phyloP scores from a whole-genome alignment of 441 rosid genomes.

The Euphorbia celastroides region DNA sequence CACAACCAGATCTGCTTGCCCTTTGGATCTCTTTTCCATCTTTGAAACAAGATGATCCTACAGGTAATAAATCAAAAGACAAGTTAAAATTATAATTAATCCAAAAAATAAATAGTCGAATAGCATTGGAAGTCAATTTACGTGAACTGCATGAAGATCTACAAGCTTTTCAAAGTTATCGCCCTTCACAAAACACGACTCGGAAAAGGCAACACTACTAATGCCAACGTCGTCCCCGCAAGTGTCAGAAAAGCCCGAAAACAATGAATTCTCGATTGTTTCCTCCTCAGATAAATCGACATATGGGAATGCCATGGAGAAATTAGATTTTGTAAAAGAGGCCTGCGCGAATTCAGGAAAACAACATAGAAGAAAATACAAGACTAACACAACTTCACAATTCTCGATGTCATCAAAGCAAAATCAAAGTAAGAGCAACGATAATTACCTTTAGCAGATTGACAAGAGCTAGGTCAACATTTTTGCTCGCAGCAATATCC shows the following conservation, averaged over 20 bases:
- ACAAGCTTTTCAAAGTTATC: constrained; percentile 55
- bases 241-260: constrained; percentile 61
- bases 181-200: constrained; percentile 59
- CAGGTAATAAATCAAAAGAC: constrained; percentile 5
- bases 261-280: constrained; percentile 58
- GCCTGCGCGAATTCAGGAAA: constrained; percentile 35
- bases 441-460: constrained; percentile 61
- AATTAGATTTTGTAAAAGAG: constrained; percentile 57
- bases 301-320: constrained; percentile 91
- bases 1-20: constrained; percentile 62
- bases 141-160: constrained; percentile 54
- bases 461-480: constrained; percentile 46
- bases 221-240: constrained; percentile 46
- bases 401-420: background rate
- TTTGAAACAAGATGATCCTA: constrained; percentile 69
- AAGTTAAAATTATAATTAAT: background rate
- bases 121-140: constrained; percentile 26
- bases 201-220: constrained; percentile 59
- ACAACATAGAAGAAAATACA: background rate
- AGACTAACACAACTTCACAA: background rate
- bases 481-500: constrained; percentile 56
- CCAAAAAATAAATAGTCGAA: background rate
- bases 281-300: constrained; percentile 62
- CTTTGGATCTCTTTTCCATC: constrained; percentile 51
- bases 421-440: background rate